Evolutionary conservation across 768 basidiomycete species (phyloP).

Genomic region (Kockovaella imperatae): DNA sequence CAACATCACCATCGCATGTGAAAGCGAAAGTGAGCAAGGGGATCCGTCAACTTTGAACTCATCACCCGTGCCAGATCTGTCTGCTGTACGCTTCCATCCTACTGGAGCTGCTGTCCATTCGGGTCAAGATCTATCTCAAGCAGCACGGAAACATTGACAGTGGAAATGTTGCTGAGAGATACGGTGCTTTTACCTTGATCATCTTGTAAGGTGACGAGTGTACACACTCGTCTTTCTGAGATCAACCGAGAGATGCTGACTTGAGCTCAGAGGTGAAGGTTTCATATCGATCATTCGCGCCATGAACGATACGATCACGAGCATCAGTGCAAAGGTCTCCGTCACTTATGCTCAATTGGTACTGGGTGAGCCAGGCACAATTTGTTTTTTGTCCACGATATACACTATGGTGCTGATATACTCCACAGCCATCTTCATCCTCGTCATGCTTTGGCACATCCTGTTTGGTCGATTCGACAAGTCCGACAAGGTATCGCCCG

Average conservation of each 20-base stretch:
- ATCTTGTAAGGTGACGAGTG: conserved; percentile 5
- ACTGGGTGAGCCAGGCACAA: conserved; percentile 9
- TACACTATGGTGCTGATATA: neutral
- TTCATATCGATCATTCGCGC: conserved; percentile 28
- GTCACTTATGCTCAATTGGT: conserved; percentile 26
- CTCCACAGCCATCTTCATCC: conserved; percentile 17
- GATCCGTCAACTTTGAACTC: too few species aligned
- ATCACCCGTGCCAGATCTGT: neutral
- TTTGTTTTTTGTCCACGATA: neutral
- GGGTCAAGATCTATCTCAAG: neutral
- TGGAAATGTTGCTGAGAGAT: neutral
- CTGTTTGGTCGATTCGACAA: conserved; percentile 19
- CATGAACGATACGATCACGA: conserved; percentile 24
- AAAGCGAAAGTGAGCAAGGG: too few species aligned
- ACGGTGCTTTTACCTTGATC: conserved; percentile 5
- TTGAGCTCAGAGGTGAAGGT: conserved; percentile 27
- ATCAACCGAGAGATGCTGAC: too few species aligned
- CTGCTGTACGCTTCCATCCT: neutral
- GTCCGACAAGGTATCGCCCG: conserved; percentile 5
- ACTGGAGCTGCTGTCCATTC: neutral
- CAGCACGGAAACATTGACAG: neutral
- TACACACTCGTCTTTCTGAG: neutral
- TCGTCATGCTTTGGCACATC: conserved; percentile 25
- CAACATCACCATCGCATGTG: too few species aligned
- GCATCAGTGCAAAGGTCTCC: conserved; percentile 12